These are phyloP conservation scores for Pisolithus tinctorius DNA, from an alignment of 768 basidiomycete species.

Conservation along the genomic window DNA sequence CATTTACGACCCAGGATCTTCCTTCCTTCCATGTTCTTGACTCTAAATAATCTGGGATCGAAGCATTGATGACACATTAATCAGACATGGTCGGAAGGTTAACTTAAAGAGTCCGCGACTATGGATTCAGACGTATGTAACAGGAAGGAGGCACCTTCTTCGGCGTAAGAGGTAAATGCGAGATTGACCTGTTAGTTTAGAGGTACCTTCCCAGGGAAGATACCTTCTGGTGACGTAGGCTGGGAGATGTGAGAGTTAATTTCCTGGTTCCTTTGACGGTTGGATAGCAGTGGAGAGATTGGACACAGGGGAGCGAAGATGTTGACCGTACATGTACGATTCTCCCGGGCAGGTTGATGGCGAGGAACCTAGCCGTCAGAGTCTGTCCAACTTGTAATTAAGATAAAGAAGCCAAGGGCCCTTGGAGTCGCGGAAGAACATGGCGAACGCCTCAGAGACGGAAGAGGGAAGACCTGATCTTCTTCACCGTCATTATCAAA, in stretches of 20 bases:
- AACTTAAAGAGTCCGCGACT: no score
- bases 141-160: background rate
- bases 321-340: constrained; percentile 2
- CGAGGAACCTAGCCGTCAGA: constrained; percentile 4
- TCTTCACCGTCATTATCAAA: constrained; percentile 46
- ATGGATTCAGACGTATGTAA: no score
- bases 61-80: no score
- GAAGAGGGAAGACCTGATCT: constrained; percentile 53
- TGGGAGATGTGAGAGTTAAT: constrained; percentile 7
- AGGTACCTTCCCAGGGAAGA: background rate
- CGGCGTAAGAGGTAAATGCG: background rate
- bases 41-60: no score
- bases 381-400: constrained; percentile 10
- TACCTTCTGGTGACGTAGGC: background rate
- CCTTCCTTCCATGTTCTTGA: no score
- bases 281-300: constrained; percentile 15
- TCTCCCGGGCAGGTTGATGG: constrained; percentile 14
- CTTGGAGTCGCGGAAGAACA: constrained; percentile 31
- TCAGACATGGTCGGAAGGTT: no score
- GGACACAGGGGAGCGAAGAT: constrained; percentile 10
- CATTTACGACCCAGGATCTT: no score
- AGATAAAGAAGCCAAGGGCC: constrained; percentile 23
- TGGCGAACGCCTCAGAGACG: constrained; percentile 52
- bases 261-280: constrained; percentile 5
- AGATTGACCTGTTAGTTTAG: background rate